Evolutionary conservation across 2,329 filamentous ascomycete species (phyloP), one percentile per base, ranked within the genome.

Genomic region (Fusarium praegraminearum): DNA sequence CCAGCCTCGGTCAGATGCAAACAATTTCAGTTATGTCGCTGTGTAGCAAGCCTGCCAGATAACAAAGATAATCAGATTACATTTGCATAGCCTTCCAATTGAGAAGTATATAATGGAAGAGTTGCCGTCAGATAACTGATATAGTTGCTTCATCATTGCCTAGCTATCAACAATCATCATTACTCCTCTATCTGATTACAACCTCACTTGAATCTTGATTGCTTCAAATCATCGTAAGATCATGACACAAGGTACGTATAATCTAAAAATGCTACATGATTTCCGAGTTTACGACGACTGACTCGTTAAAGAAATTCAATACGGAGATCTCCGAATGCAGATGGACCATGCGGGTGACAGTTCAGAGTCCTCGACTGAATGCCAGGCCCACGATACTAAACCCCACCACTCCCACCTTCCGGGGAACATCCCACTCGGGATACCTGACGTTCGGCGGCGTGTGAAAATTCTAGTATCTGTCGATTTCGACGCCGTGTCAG

Each of bases 401-500:
- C 16, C 35, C 0, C 40, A 54, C 7, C 38, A 26, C 20, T 44
- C 38, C 20, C 38, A 35, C n/a, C 1, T n/a, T 15, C 11, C 11
- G 2, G 40, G 6, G 3, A 20, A 35, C 0, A 50, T 57, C 33
- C 54, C 54, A 5, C 44, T 26, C 3, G 33, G 44, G 7, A 1
- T 49, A 16, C n/a, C 54, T 9, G 26, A 49, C 18, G 44, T 28
- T 26, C 54, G 10, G 8, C 32, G 73, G 73, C n/a, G 60, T 77
- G 22, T 78, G 73, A 8, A 62, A 30, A 28, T 68, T 8, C 40
- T 53, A 12, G 33, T 66, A 18, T 63, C 62, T 20, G 73, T 81
- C 32, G 85, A 87, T 73, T 87, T 87, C 67, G 85, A 87, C 62
- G 85, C 85, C 18, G 79, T 87, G 7, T 84, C 83, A 3, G 82